A percentile compares a stretch with the other conserved stretches of the same genome.
phyloP scores from a whole-genome alignment of 139 green algal species.

The Chlorella sp. region DNA sequence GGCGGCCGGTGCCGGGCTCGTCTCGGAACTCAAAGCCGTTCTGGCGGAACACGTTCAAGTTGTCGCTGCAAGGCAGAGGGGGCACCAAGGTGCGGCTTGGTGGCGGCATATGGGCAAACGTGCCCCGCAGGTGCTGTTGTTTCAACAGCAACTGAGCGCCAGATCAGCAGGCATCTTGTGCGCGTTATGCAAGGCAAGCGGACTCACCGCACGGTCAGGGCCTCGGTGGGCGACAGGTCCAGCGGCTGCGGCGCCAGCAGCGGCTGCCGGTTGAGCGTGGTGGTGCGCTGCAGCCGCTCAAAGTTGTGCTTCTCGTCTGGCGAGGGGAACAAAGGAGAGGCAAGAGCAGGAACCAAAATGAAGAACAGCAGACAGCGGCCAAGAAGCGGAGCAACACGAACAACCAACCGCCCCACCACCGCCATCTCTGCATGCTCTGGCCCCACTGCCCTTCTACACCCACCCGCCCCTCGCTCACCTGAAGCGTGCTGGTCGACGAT shows the following conservation, averaged over 20 bases:
- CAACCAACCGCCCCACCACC: no score
- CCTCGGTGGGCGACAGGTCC: conserved; percentile 65
- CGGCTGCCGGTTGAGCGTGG: conserved; percentile 83
- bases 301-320: conserved; percentile 98
- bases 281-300: conserved; percentile 73
- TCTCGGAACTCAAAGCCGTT: conserved; percentile 97
- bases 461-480: no score
- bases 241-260: conserved; percentile 78
- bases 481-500: conserved; percentile 97
- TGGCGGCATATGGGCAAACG: no score
- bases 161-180: no score
- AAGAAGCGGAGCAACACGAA: no score
- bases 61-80: conserved; percentile 55
- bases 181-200: neutral
- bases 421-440: no score
- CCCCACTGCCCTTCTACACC: no score
- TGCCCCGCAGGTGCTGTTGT: no score
- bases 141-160: no score
- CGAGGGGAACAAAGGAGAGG: neutral
- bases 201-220: conserved; percentile 53
- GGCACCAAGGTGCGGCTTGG: no score
- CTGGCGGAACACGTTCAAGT: conserved; percentile 75
- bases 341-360: no score
- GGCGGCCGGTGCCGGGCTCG: conserved; percentile 41
- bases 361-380: no score